Conservation (phyloP, 225 moss, liverwort and hornwort genomes). For the Takakia lepidozioides region DNA sequence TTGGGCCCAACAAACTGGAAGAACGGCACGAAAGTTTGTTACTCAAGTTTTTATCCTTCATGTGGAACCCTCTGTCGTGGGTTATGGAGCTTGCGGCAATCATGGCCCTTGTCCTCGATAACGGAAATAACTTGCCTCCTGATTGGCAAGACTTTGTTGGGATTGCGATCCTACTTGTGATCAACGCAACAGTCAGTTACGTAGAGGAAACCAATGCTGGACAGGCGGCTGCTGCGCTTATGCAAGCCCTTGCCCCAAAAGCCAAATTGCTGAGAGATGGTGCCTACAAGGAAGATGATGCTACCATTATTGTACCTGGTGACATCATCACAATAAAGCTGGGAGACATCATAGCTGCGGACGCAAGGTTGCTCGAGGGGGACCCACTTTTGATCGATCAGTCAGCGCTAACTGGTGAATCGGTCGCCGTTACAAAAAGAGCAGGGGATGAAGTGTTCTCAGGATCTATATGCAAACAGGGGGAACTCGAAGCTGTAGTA, state of each 20-base stretch:
- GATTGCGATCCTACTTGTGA: conserved; percentile 14
- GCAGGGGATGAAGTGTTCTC: conserved; percentile 52
- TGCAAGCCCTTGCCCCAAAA: conserved; percentile 29
- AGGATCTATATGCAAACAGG: conserved; percentile 75
- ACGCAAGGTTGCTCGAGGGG: conserved; percentile 30
- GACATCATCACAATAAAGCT: conserved; percentile 31
- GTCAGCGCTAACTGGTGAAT: conserved; percentile 35
- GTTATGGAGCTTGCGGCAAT: conserved; percentile 35
- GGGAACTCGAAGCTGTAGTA: conserved; percentile 67
- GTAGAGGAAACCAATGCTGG: conserved; percentile 46
- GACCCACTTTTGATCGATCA: conserved; percentile 30
- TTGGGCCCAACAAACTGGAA: conserved; percentile 35
- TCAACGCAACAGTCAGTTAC: conserved; percentile 27
- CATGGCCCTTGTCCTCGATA: conserved; percentile 29
- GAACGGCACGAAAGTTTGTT: conserved; percentile 27
- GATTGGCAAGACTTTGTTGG: conserved; percentile 45
- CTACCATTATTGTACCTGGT: conserved; percentile 30
- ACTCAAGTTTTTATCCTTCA: conserved; percentile 28
- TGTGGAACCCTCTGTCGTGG: conserved; percentile 49
- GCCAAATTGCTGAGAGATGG: conserved; percentile 28
- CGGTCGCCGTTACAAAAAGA: conserved; percentile 39
- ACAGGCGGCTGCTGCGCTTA: conserved; percentile 28
- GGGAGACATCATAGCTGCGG: conserved; percentile 33
- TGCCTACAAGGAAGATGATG: conserved; percentile 17
- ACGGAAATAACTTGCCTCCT: conserved; percentile 16